Evolutionary conservation across 1,284 basidiomycete genomes (phyloP).

Genomic region (Irpex rosettiformis): DNA sequence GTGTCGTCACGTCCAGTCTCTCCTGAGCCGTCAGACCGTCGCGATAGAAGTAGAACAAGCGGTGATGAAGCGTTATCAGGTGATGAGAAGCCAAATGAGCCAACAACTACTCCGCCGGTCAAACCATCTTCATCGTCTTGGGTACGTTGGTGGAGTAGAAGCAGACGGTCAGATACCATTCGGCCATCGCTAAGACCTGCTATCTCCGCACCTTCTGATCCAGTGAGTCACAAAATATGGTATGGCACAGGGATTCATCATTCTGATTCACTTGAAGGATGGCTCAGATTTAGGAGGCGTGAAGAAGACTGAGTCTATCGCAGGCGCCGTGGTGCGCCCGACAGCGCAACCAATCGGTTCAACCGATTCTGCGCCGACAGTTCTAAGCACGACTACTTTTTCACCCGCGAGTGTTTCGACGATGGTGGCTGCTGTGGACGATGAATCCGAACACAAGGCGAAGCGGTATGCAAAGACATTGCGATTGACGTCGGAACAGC

Average conservation of each 20-base stretch:
- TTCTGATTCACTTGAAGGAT: too few relatives aligned
- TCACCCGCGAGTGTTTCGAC: background rate
- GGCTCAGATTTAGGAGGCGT: background rate
- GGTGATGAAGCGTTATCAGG: slow-evolving; percentile 31
- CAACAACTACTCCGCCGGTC: slow-evolving; percentile 22
- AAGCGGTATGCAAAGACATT: slow-evolving; percentile 90
- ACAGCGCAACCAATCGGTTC: background rate
- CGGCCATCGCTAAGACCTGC: slow-evolving; percentile 22
- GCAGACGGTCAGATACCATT: slow-evolving; percentile 6
- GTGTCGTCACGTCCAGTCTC: slow-evolving; percentile 31
- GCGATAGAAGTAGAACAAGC: slow-evolving; percentile 15
- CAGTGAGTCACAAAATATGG: slow-evolving; percentile 13
- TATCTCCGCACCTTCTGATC: slow-evolving; percentile 21
- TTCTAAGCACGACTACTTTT: background rate
- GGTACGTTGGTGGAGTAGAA: slow-evolving; percentile 73
- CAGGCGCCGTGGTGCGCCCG: background rate
- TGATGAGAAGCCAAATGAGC: slow-evolving; percentile 37
- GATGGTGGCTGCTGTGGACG: slow-evolving; percentile 4
- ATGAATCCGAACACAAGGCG: slow-evolving; percentile 20
- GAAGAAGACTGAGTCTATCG: background rate
- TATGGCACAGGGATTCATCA: too few relatives aligned
- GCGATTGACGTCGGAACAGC: slow-evolving; percentile 80
- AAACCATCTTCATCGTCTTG: slow-evolving; percentile 64
- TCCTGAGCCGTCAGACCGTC: slow-evolving; percentile 18
- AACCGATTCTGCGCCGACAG: slow-evolving; percentile 5